Conservation (phyloP, 441 rosid genomes). For the Pelargonium myrrhifolium region DNA sequence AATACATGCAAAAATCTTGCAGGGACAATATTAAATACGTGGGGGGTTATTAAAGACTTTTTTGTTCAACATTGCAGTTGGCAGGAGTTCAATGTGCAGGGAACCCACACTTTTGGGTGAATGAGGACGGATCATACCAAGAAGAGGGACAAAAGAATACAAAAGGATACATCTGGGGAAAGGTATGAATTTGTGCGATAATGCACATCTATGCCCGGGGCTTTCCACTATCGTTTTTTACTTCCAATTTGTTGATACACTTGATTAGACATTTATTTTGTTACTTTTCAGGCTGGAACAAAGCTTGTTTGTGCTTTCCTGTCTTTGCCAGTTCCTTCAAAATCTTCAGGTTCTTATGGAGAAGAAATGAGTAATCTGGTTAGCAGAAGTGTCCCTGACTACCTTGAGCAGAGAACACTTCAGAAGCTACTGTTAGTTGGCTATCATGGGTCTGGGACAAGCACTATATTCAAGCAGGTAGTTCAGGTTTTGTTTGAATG, state of each 20-base stretch:
- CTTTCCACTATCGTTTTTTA: not conserved
- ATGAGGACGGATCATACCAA: constrained; percentile 95
- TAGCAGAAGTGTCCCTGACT: constrained; percentile 46
- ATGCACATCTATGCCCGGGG: not conserved
- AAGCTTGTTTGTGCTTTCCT: constrained; percentile 55
- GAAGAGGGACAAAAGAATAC: constrained; percentile 99
- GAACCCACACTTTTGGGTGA: constrained; percentile 97
- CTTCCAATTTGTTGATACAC: constrained; percentile 1
- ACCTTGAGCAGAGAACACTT: constrained; percentile 51
- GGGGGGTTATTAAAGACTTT: constrained; percentile 2
- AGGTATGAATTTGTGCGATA: constrained; percentile 36
- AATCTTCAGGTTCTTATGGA: constrained; percentile 42
- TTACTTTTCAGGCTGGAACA: constrained; percentile 63
- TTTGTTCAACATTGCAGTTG: constrained; percentile 35
- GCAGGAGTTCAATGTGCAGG: constrained; percentile 97
- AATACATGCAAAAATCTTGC: not conserved
- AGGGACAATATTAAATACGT: not conserved
- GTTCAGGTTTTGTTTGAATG: not conserved
- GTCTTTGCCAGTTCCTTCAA: constrained; percentile 62
- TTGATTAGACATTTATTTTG: constrained; percentile 13
- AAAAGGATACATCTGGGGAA: constrained; percentile 98
- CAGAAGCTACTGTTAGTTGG: constrained; percentile 74
- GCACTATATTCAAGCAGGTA: constrained; percentile 85
- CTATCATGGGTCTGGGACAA: constrained; percentile 62
- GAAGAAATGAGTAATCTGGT: constrained; percentile 47